Base-by-base conservation (phyloP, 2,329 filamentous ascomycete species). In the Coniochaeta sp. region DNA sequence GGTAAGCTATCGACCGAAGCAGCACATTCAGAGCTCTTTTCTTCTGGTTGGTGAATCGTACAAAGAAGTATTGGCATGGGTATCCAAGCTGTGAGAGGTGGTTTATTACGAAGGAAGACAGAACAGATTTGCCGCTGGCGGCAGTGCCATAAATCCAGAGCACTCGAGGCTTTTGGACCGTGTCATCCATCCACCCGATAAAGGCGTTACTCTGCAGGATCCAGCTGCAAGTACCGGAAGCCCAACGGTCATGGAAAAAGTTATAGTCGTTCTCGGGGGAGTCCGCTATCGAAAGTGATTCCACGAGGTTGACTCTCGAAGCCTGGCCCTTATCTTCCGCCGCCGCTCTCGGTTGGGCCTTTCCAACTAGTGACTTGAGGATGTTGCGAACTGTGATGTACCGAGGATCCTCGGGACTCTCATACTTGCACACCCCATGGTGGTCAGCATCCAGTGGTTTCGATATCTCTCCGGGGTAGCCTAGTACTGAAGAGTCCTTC, bases 401-500 rank as follows among this genome's bases (percentile, higher is more conserved):
- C 3, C 28, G 6, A 24, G 57, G 38, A 12, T 58, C 57, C 2
- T 50, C 57, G 2, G 14, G 38, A 26, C 38, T 22, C 3, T 47
- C 40, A 38, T 36, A 58, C 22, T 58, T 58, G 42, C 57, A 58
- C 12, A 58, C 57, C 4, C 57, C 40, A 38, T 58, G 57, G 22
- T 58, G 57, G 22, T 58, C 57, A 9, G 57, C 57, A 36, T 58
- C 40, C 1, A 58, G 28, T 1, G 57, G 38, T n/a, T 9, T 34
- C 2, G 57, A 58, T 2, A 58, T n/a, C 42, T 58, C 57, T 1
- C 40, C 40, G 3, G 57, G 57, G 16, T 58, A 58, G 3, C 40
- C 57, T 1, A 58, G 57, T 5, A 58, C 67, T 0, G 78, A 71
- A 0, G 77, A 78, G 4, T 78, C 73, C 16, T 72, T 73, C 12